phyloP scores from a whole-genome alignment of 2,329 filamentous ascomycete genomes.

The Leptodontidium sp. region DNA sequence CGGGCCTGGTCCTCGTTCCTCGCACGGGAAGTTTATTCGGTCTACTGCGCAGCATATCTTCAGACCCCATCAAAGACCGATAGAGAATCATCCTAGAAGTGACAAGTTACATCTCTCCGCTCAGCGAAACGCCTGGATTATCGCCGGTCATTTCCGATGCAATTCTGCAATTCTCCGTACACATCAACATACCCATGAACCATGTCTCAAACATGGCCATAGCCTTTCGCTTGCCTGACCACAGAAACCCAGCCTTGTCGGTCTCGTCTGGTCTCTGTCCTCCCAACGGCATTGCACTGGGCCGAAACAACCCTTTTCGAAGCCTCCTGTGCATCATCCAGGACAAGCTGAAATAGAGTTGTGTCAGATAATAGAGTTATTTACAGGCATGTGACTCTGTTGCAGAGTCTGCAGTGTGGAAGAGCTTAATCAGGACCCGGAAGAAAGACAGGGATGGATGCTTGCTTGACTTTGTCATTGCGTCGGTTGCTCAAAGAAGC shows the following conservation, averaged over 20 bases:
- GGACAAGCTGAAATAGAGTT: slow-evolving; percentile 4
- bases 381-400: slow-evolving; percentile 1
- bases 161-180: slow-evolving; percentile 14
- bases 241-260: slow-evolving; percentile 1
- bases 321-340: neutral
- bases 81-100: neutral
- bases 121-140: neutral
- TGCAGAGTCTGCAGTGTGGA: slow-evolving; percentile 2
- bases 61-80: slow-evolving; percentile 5
- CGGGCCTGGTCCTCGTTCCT: neutral
- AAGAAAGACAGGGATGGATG: neutral
- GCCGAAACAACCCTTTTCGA: slow-evolving; percentile 3
- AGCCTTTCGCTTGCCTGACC: slow-evolving; percentile 15
- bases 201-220: slow-evolving; percentile 17
- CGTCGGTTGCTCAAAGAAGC: neutral
- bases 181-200: neutral
- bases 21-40: neutral
- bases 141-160: slow-evolving; percentile 8
- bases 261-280: slow-evolving; percentile 12
- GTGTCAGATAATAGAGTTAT: slow-evolving; percentile 10
- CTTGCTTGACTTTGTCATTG: slow-evolving; percentile 7
- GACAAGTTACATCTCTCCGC: slow-evolving; percentile 1
- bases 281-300: slow-evolving; percentile 1
- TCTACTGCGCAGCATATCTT: neutral
- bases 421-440: neutral